phyloP scores from a whole-genome alignment of 2,329 filamentous ascomycete genomes.

The Calonectria crousiana region DNA sequence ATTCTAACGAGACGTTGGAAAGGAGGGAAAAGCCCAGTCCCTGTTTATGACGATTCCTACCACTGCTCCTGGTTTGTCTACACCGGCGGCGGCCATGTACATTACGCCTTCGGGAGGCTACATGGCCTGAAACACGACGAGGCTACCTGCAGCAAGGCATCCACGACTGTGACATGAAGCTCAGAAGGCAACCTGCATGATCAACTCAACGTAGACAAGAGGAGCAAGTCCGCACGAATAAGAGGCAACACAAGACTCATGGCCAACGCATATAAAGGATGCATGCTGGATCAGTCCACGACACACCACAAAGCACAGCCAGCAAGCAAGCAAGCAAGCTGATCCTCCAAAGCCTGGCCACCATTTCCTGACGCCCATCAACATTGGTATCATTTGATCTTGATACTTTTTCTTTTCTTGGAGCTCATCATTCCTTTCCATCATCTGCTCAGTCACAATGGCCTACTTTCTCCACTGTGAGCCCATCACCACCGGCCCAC shows the following conservation, averaged over 20 bases:
- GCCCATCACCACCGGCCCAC: neutral
- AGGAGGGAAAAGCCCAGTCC: neutral
- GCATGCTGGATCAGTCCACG: neutral
- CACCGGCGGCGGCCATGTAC: neutral
- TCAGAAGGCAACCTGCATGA: neutral
- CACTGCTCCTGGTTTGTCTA: neutral
- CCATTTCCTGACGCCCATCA: neutral
- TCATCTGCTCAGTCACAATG: neutral
- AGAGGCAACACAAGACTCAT: neutral
- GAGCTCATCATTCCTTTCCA: neutral
- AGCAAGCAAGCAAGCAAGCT: neutral
- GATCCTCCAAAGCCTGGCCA: neutral
- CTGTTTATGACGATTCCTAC: neutral
- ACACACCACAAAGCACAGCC: neutral
- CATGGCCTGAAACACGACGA: slow-evolving; percentile 1
- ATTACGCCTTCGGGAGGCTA: neutral
- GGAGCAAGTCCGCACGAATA: too few relatives aligned
- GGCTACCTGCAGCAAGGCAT: slow-evolving; percentile 7
- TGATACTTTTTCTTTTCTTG: neutral
- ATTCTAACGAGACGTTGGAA: neutral
- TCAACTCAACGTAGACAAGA: neutral
- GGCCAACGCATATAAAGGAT: neutral
- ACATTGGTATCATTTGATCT: neutral
- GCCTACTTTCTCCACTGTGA: neutral
- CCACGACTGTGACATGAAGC: neutral